phyloP scores from a whole-genome alignment of 2,329 filamentous ascomycete species.

The Dactylonectria estremocensis region DNA sequence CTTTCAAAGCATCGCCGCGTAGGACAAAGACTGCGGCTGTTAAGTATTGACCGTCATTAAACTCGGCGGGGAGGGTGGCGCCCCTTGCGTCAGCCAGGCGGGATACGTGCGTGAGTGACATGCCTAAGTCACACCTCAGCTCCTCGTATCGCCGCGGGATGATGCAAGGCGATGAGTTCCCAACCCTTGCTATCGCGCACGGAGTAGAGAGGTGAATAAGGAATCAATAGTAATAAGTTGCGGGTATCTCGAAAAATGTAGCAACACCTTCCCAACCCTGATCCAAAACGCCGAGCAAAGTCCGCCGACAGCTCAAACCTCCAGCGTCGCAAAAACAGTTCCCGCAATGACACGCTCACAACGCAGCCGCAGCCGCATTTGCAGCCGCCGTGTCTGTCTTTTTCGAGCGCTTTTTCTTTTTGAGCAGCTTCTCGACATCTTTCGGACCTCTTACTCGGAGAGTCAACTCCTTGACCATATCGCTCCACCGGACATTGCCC shows the following conservation, averaged over 20 bases:
- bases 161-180: neutral
- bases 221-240: constrained; percentile 3
- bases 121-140: constrained; percentile 9
- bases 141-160: neutral
- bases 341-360: constrained; percentile 14
- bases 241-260: constrained; percentile 13
- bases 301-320: constrained; percentile 25
- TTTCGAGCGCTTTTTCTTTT: constrained; percentile 58
- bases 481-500: constrained; percentile 75
- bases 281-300: constrained; percentile 21
- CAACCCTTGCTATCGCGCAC: neutral
- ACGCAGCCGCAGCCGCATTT: constrained; percentile 23
- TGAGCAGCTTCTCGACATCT: constrained; percentile 79
- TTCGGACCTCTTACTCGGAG: constrained; percentile 79
- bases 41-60: neutral
- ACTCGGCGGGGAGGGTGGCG: constrained; percentile 6
- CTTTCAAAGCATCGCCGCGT: neutral
- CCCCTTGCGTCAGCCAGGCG: constrained; percentile 28
- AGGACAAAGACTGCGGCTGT: neutral
- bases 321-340: constrained; percentile 19
- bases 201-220: neutral
- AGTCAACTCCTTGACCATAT: constrained; percentile 87
- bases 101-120: constrained; percentile 12
- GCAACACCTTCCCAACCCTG: constrained; percentile 7
- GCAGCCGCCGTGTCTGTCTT: constrained; percentile 27